Evolutionary conservation across 768 basidiomycete species (phyloP).

Genomic region (Amanita rubescens): DNA sequence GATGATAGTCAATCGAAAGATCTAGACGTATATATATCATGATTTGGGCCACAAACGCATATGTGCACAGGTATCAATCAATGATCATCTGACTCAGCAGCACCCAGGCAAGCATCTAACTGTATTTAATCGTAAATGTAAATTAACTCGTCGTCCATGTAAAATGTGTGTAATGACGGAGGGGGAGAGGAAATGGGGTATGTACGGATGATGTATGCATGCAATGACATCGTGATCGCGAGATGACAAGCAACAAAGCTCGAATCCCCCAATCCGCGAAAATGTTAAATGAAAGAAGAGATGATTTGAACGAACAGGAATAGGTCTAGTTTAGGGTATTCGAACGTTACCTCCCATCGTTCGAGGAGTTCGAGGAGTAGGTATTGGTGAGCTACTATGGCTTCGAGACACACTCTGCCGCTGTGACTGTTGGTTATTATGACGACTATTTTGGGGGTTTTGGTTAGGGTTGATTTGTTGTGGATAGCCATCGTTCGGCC

Average conservation of each 20-base stretch:
- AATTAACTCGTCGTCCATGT: not conserved
- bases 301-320: too few relatives aligned
- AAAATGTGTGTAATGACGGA: not conserved
- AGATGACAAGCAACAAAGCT: not conserved
- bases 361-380: slow-evolving; percentile 6
- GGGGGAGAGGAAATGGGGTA: not conserved
- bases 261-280: not conserved
- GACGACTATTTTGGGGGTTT: not conserved
- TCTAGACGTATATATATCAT: too few relatives aligned
- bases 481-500: slow-evolving; percentile 1
- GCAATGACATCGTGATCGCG: not conserved
- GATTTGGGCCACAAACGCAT: too few relatives aligned
- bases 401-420: slow-evolving; percentile 39
- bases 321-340: slow-evolving; percentile 16
- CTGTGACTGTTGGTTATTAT: slow-evolving; percentile 8
- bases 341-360: slow-evolving; percentile 33
- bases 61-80: too few relatives aligned
- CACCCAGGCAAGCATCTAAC: too few relatives aligned
- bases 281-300: not conserved
- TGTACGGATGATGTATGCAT: not conserved
- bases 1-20: too few relatives aligned
- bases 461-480: slow-evolving; percentile 1
- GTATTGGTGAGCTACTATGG: slow-evolving; percentile 45
- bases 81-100: too few relatives aligned
- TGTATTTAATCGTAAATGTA: not conserved